Percentiles rank a stretch among this genome's conserved stretches.
phyloP scores from a whole-genome alignment of 2,329 filamentous ascomycete species.

The Tolypocladium ophioglossoides region DNA sequence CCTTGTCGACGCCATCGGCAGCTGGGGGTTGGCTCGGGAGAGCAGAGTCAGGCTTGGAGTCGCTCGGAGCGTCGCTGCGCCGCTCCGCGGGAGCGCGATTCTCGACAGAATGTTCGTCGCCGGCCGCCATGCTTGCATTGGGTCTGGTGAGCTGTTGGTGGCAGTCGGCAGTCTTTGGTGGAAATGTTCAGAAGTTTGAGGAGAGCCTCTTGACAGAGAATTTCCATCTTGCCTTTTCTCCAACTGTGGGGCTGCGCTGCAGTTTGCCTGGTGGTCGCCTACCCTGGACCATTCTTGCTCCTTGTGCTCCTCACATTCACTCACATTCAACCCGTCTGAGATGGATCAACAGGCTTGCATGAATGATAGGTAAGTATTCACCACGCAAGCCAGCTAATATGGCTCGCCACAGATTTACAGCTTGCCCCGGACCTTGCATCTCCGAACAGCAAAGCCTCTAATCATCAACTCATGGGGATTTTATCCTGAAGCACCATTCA shows the following conservation, averaged over 20 bases:
- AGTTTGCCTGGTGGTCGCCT: neutral
- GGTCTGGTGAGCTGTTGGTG: constrained; percentile 1
- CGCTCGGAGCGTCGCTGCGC: constrained; percentile 5
- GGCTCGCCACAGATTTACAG: neutral
- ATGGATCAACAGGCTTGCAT: neutral
- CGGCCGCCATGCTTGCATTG: constrained; percentile 23
- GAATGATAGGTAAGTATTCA: neutral
- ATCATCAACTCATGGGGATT: no score
- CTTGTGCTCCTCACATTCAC: no score
- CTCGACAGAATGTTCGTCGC: constrained; percentile 17
- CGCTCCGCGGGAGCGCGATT: constrained; percentile 9
- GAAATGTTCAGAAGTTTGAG: neutral
- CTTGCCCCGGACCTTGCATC: no score
- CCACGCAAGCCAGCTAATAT: neutral
- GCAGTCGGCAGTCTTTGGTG: neutral
- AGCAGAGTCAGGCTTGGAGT: neutral
- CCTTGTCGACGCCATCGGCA: neutral
- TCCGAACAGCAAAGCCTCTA: no score
- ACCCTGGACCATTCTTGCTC: neutral
- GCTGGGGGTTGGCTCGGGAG: neutral
- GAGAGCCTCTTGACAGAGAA: neutral
- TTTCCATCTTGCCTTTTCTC: neutral
- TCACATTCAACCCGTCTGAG: neutral
- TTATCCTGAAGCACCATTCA: neutral
- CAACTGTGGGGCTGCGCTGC: neutral